These are phyloP conservation scores for Tolypocladium ophioglossoides DNA, from an alignment of 2,329 filamentous ascomycete genomes.

Conservation along the genomic window DNA sequence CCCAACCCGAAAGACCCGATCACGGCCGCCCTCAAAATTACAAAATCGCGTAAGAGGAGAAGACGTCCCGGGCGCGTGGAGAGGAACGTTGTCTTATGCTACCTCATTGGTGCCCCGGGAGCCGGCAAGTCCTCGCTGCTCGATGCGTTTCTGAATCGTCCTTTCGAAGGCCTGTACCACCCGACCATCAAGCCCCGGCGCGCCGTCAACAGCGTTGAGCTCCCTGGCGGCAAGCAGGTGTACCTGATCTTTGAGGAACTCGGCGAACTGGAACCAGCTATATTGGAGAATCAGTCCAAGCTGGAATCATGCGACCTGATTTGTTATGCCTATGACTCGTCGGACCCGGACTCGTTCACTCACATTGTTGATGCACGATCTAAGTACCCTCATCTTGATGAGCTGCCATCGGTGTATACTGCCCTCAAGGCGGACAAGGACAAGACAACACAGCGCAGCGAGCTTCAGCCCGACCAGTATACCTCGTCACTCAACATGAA, in stretches of 20 bases:
- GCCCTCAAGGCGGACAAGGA: slow-evolving; percentile 93
- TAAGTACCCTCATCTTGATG: slow-evolving; percentile 73
- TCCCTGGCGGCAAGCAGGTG: slow-evolving; percentile 92
- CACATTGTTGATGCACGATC: slow-evolving; percentile 76
- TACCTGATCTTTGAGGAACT: slow-evolving; percentile 94
- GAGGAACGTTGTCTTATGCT: slow-evolving; percentile 88
- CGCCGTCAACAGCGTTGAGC: slow-evolving; percentile 91
- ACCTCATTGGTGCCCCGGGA: slow-evolving; percentile 74
- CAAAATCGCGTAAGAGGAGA: slow-evolving; percentile 79
- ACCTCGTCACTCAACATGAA: slow-evolving; percentile 78
- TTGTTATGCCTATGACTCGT: slow-evolving; percentile 94
- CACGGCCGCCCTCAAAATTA: slow-evolving; percentile 80
- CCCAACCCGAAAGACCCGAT: slow-evolving; percentile 64
- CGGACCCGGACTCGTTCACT: slow-evolving; percentile 88
- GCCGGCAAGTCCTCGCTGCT: slow-evolving; percentile 88
- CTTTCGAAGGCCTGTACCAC: slow-evolving; percentile 73
- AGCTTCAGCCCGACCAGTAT: slow-evolving; percentile 86
- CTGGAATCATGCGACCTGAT: slow-evolving; percentile 88
- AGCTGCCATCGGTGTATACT: slow-evolving; percentile 84
- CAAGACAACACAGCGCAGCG: slow-evolving; percentile 89
- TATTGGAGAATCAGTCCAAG: slow-evolving; percentile 83
- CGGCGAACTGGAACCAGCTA: slow-evolving; percentile 88
- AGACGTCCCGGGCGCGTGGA: slow-evolving; percentile 76
- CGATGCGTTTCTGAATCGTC: slow-evolving; percentile 81
- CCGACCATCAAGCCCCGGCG: slow-evolving; percentile 92